These are phyloP conservation scores for Penicillium sp. DNA, from an alignment of 2,329 filamentous ascomycete genomes.

Conservation along the genomic window DNA sequence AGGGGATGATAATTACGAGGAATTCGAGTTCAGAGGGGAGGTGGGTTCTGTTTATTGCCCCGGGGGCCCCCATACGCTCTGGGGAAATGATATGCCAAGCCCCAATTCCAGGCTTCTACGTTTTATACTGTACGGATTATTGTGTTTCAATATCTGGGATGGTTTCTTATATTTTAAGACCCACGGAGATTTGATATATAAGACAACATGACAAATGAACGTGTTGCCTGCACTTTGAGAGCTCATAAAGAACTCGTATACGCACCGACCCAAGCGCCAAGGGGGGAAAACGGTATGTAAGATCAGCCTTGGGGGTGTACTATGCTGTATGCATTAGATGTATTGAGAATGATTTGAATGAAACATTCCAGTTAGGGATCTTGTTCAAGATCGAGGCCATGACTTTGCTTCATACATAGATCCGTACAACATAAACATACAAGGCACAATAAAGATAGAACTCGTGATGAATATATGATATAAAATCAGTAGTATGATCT, in stretches of 20 bases:
- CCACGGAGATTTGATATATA: neutral
- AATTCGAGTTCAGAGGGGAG: neutral
- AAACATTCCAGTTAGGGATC: neutral
- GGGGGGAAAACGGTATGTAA: neutral
- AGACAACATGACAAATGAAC: neutral
- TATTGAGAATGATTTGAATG: neutral
- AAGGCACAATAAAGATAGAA: too few species aligned
- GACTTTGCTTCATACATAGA: neutral
- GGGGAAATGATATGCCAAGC: too few species aligned
- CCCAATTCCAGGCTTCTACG: too few species aligned
- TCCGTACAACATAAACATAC: too few species aligned
- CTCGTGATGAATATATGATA: too few species aligned
- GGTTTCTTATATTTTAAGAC: too few species aligned
- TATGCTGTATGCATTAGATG: too few species aligned
- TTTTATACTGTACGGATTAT: too few species aligned
- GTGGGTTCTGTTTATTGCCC: conserved; percentile 6
- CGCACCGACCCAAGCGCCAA: neutral
- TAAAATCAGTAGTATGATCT: too few species aligned
- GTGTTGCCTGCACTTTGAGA: neutral
- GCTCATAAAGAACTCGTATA: neutral
- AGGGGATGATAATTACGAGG: neutral
- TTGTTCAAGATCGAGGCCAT: neutral
- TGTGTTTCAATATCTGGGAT: too few species aligned
- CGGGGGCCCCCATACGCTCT: conserved; percentile 13
- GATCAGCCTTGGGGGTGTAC: neutral